phyloP scores from a whole-genome alignment of 441 rosid genomes.

The Gossypium davidsonii region DNA sequence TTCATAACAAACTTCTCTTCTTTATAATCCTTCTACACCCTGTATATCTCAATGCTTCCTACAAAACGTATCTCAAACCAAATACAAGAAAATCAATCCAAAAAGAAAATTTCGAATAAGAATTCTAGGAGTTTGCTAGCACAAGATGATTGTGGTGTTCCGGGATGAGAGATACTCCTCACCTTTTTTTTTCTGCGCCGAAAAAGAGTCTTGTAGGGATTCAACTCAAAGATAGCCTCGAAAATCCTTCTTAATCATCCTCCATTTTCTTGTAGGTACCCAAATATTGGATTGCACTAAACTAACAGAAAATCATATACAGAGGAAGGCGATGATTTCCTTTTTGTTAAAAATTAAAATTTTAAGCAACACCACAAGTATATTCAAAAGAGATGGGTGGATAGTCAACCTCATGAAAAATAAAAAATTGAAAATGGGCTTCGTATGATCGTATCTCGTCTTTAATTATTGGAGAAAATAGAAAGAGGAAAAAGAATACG shows the following conservation, averaged over 20 bases:
- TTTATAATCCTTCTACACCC: not conserved
- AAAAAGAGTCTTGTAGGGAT: not conserved
- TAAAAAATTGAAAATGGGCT: not conserved
- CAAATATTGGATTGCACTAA: slow-evolving; percentile 14
- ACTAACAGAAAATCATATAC: not conserved
- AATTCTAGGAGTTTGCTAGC: too few relatives aligned
- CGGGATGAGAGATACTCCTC: too few relatives aligned
- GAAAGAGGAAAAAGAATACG: slow-evolving; percentile 2
- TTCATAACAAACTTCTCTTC: not conserved
- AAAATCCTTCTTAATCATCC: slow-evolving; percentile 11
- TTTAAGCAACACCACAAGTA: not conserved
- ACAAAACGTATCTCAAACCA: not conserved
- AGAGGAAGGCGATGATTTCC: not conserved
- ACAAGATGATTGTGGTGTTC: too few relatives aligned
- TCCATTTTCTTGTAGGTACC: slow-evolving; percentile 14
- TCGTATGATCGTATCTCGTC: not conserved
- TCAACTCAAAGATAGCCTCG: slow-evolving; percentile 16
- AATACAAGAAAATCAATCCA: not conserved
- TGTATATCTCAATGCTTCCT: not conserved
- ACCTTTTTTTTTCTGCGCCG: not conserved
- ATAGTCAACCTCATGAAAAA: not conserved
- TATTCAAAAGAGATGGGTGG: not conserved
- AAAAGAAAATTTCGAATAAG: not conserved
- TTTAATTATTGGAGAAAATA: not conserved
- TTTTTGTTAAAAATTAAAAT: not conserved